Evolutionary conservation across 1,284 basidiomycete genomes (phyloP), one percentile per base, ranked within the genome.

Genomic region (Irpex lacteus): DNA sequence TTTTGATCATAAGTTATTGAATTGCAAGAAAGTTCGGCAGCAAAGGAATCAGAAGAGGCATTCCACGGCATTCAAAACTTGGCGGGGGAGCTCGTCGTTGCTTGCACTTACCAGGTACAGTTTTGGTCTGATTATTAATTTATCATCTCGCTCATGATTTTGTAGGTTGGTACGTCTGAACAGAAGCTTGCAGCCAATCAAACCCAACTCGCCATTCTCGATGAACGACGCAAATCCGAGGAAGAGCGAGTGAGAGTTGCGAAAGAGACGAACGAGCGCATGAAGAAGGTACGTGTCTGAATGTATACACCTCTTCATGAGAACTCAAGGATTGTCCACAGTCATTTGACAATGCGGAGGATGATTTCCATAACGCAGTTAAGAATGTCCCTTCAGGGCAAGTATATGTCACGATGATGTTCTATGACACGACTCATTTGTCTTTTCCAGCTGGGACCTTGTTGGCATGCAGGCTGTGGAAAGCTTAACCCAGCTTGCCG

Each of bases 101-200:
- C 59, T 18, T 60, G 40, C 34, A 60, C 59, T 15, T 50, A 60
- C 47, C 13, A 50, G 26, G 59, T 60, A n/a, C 26, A 32, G 32
- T 32, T 32, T 32, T 32, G 4, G 59, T 26, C 36, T 26, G 8
- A 18, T 19, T n/a, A 1, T 47, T 26, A 11, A 2, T 60, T 47
- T 4, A 32, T 32, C 8, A 21, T 21, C 15, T n/a, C 50, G 50
- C 50, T 52, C 8, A 52, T 18, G 19, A 52, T 44, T 18, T 11
- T 52, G 13, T 52, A 52, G 50, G 50, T 52, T 8, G 50, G 50
- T 8, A 52, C 50, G 8, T 52, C 50, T 21, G 50, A 52, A 21
- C 50, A 52, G 50, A 52, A 52, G 50, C 50, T 52, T 18, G 8
- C 15, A 18, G 50, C 50, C 18, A 52, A 52, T 52, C 11, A 52